These are phyloP conservation scores for Termitomyces sp. DNA, from an alignment of 768 basidiomycete species.

Conservation along the genomic window DNA sequence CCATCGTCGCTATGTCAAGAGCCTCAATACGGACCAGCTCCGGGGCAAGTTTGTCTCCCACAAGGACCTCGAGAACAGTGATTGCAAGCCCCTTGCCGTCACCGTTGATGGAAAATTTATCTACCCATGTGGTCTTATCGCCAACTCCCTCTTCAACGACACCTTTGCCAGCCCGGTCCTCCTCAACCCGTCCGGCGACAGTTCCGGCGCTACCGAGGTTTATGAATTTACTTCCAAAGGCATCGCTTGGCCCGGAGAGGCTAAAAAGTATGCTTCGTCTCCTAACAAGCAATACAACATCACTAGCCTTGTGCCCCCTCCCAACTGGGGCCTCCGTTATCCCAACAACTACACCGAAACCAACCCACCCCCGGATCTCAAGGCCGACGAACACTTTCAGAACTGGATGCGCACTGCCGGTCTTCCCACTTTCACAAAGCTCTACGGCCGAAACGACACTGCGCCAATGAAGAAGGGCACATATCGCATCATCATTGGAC, in stretches of 20 bases:
- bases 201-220: slow-evolving; percentile 32
- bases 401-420: slow-evolving; percentile 99
- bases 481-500: slow-evolving; percentile 72
- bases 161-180: slow-evolving; percentile 68
- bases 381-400: slow-evolving; percentile 88
- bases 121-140: slow-evolving; percentile 96
- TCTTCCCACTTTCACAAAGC: slow-evolving; percentile 92
- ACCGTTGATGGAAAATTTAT: slow-evolving; percentile 55
- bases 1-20: slow-evolving; percentile 96
- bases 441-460: slow-evolving; percentile 89
- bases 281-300: slow-evolving; percentile 46
- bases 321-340: slow-evolving; percentile 80
- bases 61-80: slow-evolving; percentile 53
- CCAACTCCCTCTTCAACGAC: slow-evolving; percentile 96
- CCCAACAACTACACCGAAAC: slow-evolving; percentile 67
- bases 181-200: slow-evolving; percentile 48
- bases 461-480: slow-evolving; percentile 65
- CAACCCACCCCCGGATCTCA: slow-evolving; percentile 70
- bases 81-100: slow-evolving; percentile 86
- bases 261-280: slow-evolving; percentile 77
- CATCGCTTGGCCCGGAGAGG: slow-evolving; percentile 96
- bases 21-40: slow-evolving; percentile 80
- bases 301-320: slow-evolving; percentile 82
- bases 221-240: slow-evolving; percentile 76
- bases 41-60: slow-evolving; percentile 60